Evolutionary conservation across 805 yeast genomes (phyloP).

Genomic region (Yarrowia keelungensis): DNA sequence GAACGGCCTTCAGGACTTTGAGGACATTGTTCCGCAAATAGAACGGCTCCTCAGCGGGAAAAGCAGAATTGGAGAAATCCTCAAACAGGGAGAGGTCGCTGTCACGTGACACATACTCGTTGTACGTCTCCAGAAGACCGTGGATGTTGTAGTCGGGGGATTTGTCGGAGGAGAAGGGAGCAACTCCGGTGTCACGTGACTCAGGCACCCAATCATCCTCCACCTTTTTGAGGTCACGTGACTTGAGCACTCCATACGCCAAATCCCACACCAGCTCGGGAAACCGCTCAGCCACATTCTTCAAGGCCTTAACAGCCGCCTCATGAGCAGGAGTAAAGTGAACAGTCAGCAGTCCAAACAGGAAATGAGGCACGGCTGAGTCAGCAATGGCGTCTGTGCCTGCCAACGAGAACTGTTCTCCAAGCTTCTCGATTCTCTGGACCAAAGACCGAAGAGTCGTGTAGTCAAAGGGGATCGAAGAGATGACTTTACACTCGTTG

Average conservation of each 20-base stretch:
- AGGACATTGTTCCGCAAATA: constrained; percentile 60
- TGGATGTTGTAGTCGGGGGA: constrained; percentile 9
- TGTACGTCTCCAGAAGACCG: not conserved
- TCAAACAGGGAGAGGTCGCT: not conserved
- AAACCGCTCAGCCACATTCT: constrained; percentile 55
- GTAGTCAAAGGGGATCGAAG: constrained; percentile 73
- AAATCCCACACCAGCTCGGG: constrained; percentile 63
- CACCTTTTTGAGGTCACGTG: constrained; percentile 45
- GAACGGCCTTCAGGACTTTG: constrained; percentile 63
- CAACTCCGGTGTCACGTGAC: not conserved
- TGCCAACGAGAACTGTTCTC: constrained; percentile 53
- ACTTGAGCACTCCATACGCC: constrained; percentile 49
- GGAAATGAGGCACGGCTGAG: constrained; percentile 55
- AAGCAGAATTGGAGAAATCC: constrained; percentile 7
- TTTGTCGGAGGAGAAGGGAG: not conserved
- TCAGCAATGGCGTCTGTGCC: constrained; percentile 46
- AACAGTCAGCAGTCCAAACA: constrained; percentile 75
- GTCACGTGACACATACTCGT: not conserved
- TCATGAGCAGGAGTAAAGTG: constrained; percentile 88
- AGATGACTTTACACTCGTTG: constrained; percentile 55
- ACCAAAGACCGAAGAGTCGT: constrained; percentile 76
- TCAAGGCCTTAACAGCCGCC: constrained; percentile 69
- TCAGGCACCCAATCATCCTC: constrained; percentile 40
- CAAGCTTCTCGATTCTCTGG: constrained; percentile 68
- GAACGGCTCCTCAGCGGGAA: constrained; percentile 24